Conservation (phyloP, 108 stramenopile genomes). For the Epithemia pelagica region DNA sequence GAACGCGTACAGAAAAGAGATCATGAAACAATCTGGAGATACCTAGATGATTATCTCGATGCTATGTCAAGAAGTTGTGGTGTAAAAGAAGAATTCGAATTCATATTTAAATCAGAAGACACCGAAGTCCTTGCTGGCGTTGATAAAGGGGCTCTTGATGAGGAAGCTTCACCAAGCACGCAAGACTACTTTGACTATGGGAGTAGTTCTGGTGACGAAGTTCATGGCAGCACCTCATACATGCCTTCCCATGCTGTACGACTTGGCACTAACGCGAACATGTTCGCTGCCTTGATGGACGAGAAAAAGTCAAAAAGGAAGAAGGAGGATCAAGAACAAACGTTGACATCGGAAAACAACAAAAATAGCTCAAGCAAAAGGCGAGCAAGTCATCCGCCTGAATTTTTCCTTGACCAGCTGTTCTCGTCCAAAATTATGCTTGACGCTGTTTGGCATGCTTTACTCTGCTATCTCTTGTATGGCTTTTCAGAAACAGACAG, state of each 20-base stretch:
- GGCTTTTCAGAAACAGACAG: constrained; percentile 10
- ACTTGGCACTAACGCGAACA: constrained; percentile 18
- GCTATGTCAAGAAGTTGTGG: not conserved
- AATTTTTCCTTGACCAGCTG: not conserved
- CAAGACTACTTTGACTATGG: constrained; percentile 3
- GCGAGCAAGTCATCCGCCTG: not conserved
- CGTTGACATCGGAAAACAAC: constrained; percentile 2
- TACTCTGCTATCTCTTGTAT: constrained; percentile 33
- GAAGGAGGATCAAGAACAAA: constrained; percentile 10
- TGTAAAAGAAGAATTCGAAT: not conserved
- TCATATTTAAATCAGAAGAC: not conserved
- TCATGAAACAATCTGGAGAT: not conserved
- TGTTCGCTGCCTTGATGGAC: constrained; percentile 3
- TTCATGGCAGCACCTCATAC: not conserved
- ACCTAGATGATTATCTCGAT: constrained; percentile 13
- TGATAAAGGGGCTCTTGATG: not conserved
- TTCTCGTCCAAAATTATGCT: constrained; percentile 3
- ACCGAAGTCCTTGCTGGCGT: too few relatives aligned
- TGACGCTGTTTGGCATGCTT: not conserved
- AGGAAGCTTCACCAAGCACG: not conserved
- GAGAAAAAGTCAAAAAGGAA: constrained; percentile 19
- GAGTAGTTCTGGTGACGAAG: constrained; percentile 11
- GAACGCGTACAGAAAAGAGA: not conserved
- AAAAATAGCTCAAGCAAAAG: not conserved
- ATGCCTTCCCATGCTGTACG: not conserved